Evolutionary conservation across 192 early-diverging fungal species (phyloP).

Genomic region (Obelidium mucronatum): DNA sequence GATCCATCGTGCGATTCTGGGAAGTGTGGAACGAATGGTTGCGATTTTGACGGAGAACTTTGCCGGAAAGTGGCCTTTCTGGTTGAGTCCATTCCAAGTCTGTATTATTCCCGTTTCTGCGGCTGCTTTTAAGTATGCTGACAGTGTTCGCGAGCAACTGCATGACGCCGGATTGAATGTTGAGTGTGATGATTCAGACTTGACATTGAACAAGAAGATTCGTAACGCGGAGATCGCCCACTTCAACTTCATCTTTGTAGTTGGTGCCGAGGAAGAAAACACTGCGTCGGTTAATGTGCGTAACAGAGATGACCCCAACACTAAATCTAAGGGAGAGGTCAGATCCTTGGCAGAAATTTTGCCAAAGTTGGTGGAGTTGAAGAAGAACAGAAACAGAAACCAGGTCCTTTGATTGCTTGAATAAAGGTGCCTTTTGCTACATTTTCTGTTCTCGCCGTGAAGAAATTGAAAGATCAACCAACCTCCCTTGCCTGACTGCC

Average conservation of each 20-base stretch:
- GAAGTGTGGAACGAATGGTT: constrained; percentile 95
- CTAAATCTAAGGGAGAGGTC: constrained; percentile 68
- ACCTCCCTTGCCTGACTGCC: too few species aligned
- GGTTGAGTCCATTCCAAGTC: constrained; percentile 95
- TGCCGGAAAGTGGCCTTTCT: constrained; percentile 98
- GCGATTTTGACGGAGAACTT: constrained; percentile 96
- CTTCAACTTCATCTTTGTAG: constrained; percentile 97
- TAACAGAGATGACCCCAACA: constrained; percentile 76
- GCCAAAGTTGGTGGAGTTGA: constrained; percentile 72
- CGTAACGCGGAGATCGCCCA: constrained; percentile 92
- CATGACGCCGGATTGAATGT: constrained; percentile 79
- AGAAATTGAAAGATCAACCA: too few species aligned
- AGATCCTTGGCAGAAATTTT: constrained; percentile 75
- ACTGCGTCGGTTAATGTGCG: constrained; percentile 88
- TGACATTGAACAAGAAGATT: constrained; percentile 97
- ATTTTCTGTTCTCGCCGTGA: too few species aligned
- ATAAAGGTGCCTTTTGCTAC: too few species aligned
- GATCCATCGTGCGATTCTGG: constrained; percentile 97
- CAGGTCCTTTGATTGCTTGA: constrained; percentile 30
- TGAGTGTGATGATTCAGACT: constrained; percentile 86
- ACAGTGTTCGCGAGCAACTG: constrained; percentile 74
- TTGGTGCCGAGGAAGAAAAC: constrained; percentile 83
- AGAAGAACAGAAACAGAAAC: constrained; percentile 52
- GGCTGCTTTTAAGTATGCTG: constrained; percentile 82
- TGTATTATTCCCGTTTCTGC: constrained; percentile 88